Evolutionary conservation across 257 asterid genomes (phyloP).

Genomic region (Jaltomata sinuosa): DNA sequence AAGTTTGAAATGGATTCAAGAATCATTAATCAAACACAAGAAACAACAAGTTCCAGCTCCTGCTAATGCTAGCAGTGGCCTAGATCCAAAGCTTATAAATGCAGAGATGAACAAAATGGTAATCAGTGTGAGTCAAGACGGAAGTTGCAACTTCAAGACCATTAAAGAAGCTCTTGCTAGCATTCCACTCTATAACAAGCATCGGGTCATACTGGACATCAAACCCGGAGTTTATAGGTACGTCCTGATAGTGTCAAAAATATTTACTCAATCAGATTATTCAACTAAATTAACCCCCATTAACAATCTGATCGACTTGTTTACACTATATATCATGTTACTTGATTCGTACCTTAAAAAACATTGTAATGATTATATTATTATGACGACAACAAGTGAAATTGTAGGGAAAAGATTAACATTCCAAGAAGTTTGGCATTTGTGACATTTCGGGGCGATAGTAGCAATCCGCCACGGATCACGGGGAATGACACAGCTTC

Average conservation of each 20-base stretch:
- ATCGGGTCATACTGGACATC: constrained; percentile 30
- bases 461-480: constrained; percentile 31
- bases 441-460: constrained; percentile 35
- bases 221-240: constrained; percentile 50
- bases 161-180: constrained; percentile 34
- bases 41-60: not conserved
- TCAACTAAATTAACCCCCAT: not conserved
- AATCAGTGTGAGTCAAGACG: constrained; percentile 42
- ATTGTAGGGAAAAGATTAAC: constrained; percentile 39
- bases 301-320: not conserved
- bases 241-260: not conserved
- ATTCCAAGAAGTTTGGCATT: constrained; percentile 34
- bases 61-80: not conserved
- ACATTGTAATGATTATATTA: no score
- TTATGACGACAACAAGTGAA: not conserved
- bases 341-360: not conserved
- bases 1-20: not conserved
- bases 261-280: not conserved
- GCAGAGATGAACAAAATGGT: constrained; percentile 34
- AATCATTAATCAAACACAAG: not conserved
- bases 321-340: not conserved
- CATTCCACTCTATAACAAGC: constrained; percentile 35
- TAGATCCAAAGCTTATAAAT: constrained; percentile 23
- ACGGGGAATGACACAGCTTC: constrained; percentile 48
- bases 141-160: constrained; percentile 31